Conservation (phyloP, 352 stramenopile species). For the Phytophthora vignae region DNA sequence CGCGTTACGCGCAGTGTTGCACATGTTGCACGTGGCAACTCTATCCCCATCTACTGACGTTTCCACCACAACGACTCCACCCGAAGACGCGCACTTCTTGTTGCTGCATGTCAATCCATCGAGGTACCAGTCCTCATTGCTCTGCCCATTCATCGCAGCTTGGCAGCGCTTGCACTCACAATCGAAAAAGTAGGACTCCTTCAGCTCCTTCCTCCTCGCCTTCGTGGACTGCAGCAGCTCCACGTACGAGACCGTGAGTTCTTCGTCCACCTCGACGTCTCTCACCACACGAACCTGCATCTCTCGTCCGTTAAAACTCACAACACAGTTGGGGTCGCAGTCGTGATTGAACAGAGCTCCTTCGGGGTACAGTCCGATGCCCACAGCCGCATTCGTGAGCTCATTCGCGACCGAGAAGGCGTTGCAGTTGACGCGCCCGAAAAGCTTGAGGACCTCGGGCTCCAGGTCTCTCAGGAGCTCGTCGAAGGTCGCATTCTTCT, state of each 20-base stretch:
- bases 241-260: conserved; percentile 79
- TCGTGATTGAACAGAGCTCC: conserved; percentile 82
- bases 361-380: conserved; percentile 70
- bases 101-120: conserved; percentile 42
- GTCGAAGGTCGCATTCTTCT: conserved; percentile 27
- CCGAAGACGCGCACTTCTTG: conserved; percentile 16
- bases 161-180: conserved; percentile 56
- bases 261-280: conserved; percentile 49
- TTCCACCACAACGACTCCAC: conserved; percentile 25
- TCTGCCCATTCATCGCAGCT: conserved; percentile 7
- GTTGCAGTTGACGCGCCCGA: conserved; percentile 84
- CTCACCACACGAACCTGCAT: conserved; percentile 62
- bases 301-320: conserved; percentile 60
- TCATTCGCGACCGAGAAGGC: conserved; percentile 75
- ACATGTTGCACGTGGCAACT: conserved; percentile 31
- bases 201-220: conserved; percentile 43
- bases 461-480: conserved; percentile 41
- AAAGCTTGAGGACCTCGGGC: conserved; percentile 54
- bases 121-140: conserved; percentile 50
- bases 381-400: conserved; percentile 50
- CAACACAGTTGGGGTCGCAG: conserved; percentile 76
- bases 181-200: conserved; percentile 75
- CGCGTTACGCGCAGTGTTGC: conserved; percentile 14
- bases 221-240: conserved; percentile 67
- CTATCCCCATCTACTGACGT: background rate